Conservation (phyloP, 768 basidiomycete genomes). For the Suillus decipiens region DNA sequence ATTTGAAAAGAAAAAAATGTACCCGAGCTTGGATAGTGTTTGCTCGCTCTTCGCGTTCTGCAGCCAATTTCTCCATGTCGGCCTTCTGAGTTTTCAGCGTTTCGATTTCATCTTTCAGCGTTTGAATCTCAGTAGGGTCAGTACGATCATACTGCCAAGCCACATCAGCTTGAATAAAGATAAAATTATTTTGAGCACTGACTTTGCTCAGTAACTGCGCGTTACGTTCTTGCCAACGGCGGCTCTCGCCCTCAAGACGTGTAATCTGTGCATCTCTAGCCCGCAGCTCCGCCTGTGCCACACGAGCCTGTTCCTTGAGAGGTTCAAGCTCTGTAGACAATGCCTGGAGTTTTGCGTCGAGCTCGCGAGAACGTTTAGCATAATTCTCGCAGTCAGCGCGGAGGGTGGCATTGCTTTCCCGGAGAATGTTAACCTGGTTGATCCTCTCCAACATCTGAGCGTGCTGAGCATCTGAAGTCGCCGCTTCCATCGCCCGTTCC, state of each 20-base stretch:
- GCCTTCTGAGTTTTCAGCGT: constrained; percentile 46
- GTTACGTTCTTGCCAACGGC: constrained; percentile 84
- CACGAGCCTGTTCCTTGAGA: constrained; percentile 65
- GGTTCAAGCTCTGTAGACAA: constrained; percentile 71
- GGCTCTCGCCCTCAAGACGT: constrained; percentile 74
- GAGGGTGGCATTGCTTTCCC: constrained; percentile 87
- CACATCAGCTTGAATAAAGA: constrained; percentile 6
- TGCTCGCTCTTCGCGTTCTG: constrained; percentile 33
- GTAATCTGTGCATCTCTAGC: constrained; percentile 64
- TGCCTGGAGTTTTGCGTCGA: constrained; percentile 62
- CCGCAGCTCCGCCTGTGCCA: constrained; percentile 73
- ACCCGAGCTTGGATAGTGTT: constrained; percentile 35
- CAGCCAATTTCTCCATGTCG: constrained; percentile 32
- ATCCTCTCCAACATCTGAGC: constrained; percentile 84
- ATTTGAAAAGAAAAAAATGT: neutral
- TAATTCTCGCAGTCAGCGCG: constrained; percentile 76
- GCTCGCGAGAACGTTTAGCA: constrained; percentile 63
- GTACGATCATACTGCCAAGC: constrained; percentile 75
- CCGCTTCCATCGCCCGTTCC: constrained; percentile 69
- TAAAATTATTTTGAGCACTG: constrained; percentile 3
- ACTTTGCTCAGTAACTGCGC: constrained; percentile 81
- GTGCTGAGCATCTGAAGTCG: constrained; percentile 77
- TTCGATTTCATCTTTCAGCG: constrained; percentile 72
- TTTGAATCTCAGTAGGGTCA: constrained; percentile 82
- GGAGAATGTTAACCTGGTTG: constrained; percentile 80